Evolutionary conservation across 176 grass and related monocot species (phyloP).

Genomic region (Pontederia crassipes): DNA sequence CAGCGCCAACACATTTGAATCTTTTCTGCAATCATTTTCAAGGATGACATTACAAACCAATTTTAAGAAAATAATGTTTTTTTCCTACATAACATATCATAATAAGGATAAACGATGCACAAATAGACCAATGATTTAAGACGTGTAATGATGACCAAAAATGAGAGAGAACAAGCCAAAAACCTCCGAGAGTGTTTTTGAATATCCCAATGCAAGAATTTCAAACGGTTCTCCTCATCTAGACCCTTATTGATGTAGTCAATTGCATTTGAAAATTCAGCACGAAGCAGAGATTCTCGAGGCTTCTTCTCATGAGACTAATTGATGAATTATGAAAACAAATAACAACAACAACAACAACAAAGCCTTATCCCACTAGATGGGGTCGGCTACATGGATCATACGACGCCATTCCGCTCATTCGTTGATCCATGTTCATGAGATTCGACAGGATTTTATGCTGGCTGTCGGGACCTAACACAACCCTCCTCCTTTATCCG

Average conservation of each 20-base stretch:
- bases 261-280: slow-evolving; percentile 87
- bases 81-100: neutral
- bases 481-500: no score
- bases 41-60: slow-evolving; percentile 1
- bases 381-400: no score
- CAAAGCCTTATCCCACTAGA: no score
- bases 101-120: neutral
- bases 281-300: slow-evolving; percentile 84
- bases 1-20: slow-evolving; percentile 46
- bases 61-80: neutral
- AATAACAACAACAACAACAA: no score
- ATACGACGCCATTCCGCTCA: no score
- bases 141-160: neutral
- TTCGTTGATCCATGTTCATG: no score
- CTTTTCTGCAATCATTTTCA: slow-evolving; percentile 51
- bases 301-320: slow-evolving; percentile 96
- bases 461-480: no score
- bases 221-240: slow-evolving; percentile 48
- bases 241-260: slow-evolving; percentile 76
- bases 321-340: slow-evolving; percentile 14
- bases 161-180: neutral
- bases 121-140: neutral
- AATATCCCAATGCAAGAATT: slow-evolving; percentile 97
- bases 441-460: no score
- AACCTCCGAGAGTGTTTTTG: slow-evolving; percentile 90